Base-by-base conservation (phyloP, 2,329 filamentous ascomycete genomes). In the Cercospora zeae-maydis region DNA sequence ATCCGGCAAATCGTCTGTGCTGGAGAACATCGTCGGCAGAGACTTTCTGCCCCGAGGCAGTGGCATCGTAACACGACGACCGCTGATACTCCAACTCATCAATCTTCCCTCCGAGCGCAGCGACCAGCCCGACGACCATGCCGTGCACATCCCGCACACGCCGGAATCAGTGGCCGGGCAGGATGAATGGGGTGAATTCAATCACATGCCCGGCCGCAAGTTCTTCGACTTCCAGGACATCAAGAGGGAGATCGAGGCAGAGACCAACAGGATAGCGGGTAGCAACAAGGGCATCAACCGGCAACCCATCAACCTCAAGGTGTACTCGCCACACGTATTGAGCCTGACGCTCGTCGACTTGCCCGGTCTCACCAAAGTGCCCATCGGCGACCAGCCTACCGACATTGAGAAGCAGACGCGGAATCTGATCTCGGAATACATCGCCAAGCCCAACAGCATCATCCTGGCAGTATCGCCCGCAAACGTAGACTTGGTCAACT, bases 381-480 rank as follows among this genome's bases (percentile, higher is more conserved):
- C 95, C 31, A 98, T 99, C 76, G 95, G 95, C 69, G 95, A 99
- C 76, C 95, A 99, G 76, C 95, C 95, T 7, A 88, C 90, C 72
- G 95, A 99, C 75, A 99, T 99, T 74, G 95, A 99, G 82, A 98
- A 97, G 79, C 95, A 99, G 80, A 99, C 95, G 33, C 87, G 93
- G 68, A 96, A 92, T 70, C 85, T 99, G 72, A 98, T 99, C 72
- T 90, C 93, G 61, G 95, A 99, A 80, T 99, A 97, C 76, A 99
- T 98, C 74, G 93, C 93, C 62, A 99, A 99, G 80, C 93, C 95
- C 13, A 99, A 99, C 83, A 97, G 93, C 78, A 96, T 99, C 73
- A 88, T 99, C 68, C 85, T 99, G 58, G 95, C 95, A 33, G 95
- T 99, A 24, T 98, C 95, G 11, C 93, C 95, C 16, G 95, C 95